These are phyloP conservation scores for Globisporangium iwayamae DNA, from an alignment of 352 stramenopile genomes.

Conservation along the genomic window DNA sequence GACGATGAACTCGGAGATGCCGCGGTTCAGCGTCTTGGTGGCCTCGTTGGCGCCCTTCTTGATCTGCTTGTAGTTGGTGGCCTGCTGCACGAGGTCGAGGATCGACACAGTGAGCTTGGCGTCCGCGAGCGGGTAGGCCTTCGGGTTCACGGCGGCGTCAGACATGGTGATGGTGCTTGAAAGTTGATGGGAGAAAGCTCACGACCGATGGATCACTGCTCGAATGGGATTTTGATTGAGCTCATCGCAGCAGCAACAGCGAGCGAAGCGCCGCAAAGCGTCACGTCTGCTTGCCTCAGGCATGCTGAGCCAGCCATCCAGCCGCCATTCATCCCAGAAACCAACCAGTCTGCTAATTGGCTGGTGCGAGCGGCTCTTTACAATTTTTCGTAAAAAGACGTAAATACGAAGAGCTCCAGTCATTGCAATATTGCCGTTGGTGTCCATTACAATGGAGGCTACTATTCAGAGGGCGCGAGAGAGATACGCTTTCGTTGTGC, in stretches of 20 bases:
- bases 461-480: neutral
- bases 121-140: constrained; percentile 98
- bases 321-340: constrained; percentile 2
- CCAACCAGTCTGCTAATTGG: constrained; percentile 1
- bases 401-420: constrained; percentile 1
- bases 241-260: constrained; percentile 5
- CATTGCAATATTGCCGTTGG: neutral
- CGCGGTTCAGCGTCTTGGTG: constrained; percentile 99
- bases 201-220: constrained; percentile 90
- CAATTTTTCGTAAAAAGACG: constrained; percentile 23
- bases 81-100: constrained; percentile 99
- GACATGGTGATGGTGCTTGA: constrained; percentile 37
- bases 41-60: constrained; percentile 99
- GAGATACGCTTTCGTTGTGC: neutral
- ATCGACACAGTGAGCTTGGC: constrained; percentile 98
- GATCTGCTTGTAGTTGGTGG: constrained; percentile 99
- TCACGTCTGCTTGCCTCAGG: neutral
- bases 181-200: constrained; percentile 47
- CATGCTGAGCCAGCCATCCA: neutral
- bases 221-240: constrained; percentile 27
- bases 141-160: constrained; percentile 87
- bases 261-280: neutral
- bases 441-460: neutral
- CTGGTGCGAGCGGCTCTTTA: constrained; percentile 11
- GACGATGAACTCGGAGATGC: constrained; percentile 99